Base-by-base conservation (phyloP, 176 grass and related monocot genomes). In the Leersia perrieri region DNA sequence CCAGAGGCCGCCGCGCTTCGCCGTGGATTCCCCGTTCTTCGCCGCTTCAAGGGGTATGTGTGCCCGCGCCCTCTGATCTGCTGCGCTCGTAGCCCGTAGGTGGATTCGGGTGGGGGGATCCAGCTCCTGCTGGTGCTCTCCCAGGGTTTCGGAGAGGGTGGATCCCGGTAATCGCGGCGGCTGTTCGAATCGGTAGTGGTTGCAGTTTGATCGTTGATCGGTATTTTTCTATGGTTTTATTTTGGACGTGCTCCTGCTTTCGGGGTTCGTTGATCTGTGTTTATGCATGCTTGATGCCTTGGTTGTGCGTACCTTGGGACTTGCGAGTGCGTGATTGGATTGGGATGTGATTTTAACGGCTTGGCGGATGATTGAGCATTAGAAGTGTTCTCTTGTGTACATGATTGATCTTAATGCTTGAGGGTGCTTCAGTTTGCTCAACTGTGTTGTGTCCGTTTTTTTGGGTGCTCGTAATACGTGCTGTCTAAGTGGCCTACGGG, bases 1-100 rank as follows among this genome's bases (percentile, higher is more conserved):
- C 15, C 58, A 75, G 25, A 81, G 25, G 58, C 55, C 72, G 58
- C 55, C 72, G 34, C 60, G 73, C 9, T 78, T 82, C 34, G 5
- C 60, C 44, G 8, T 82, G 42, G 35, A 86, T 0, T 53, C 78
- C 14, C 83, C 83, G 36, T 89, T 89, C 44, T 73, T 73, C 20
- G n/a, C 60, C 45, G 78, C 83, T 4, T 10, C 83, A 6, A 86
- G 88, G 77, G 83, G 88, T 89, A 67, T 36, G 88, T 89, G 33
- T 36, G 30, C 35, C 6, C 11, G 27, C 33, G 25, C 26, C 31
- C 40, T 42, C 78, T 30, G 83, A 86, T 89, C 88, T 68, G 65
- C 28, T 6, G 14, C 18, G 0, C 18, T 15, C 73, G 26, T 66
- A 31, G 0, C 18, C 11, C 73, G 26, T 66, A 31, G 28, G 35